phyloP scores from a whole-genome alignment of 495 filamentous ascomycete genomes.

The Saxophila tyrrhenica region DNA sequence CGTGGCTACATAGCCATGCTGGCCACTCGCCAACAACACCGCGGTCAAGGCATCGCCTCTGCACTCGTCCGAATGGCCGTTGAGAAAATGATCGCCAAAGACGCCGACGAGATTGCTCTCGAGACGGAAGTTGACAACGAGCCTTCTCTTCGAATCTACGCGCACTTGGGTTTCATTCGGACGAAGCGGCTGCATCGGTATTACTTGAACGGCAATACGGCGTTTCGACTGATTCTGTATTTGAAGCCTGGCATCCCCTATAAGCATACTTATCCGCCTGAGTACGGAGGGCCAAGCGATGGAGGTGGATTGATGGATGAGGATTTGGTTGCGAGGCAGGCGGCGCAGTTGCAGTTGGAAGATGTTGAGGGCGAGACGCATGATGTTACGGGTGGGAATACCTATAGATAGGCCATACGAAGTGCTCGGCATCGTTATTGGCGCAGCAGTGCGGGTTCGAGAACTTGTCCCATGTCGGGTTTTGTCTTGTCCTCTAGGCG shows the following conservation, averaged over 20 bases:
- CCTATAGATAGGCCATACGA: background rate
- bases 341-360: conserved; percentile 7
- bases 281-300: background rate
- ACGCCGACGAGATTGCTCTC: conserved; percentile 90
- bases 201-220: conserved; percentile 93
- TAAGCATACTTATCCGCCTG: conserved; percentile 17
- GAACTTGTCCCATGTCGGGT: too few species aligned
- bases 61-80: conserved; percentile 81
- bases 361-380: conserved; percentile 7
- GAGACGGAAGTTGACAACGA: conserved; percentile 96
- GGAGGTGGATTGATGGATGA: conserved; percentile 6
- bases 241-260: conserved; percentile 50
- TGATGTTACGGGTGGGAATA: conserved; percentile 1
- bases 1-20: conserved; percentile 99
- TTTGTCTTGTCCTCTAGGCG: too few species aligned
- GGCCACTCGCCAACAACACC: conserved; percentile 64
- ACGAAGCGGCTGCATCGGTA: conserved; percentile 93
- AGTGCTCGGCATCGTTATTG: too few species aligned
- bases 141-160: conserved; percentile 86
- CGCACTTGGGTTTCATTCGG: conserved; percentile 80
- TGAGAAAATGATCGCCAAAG: conserved; percentile 71
- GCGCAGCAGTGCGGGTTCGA: too few species aligned
- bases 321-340: conserved; percentile 9
- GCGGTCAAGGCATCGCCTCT: conserved; percentile 84
- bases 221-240: conserved; percentile 76